Conservation (phyloP, 495 filamentous ascomycete species). For the Neurospora tetraspora region DNA sequence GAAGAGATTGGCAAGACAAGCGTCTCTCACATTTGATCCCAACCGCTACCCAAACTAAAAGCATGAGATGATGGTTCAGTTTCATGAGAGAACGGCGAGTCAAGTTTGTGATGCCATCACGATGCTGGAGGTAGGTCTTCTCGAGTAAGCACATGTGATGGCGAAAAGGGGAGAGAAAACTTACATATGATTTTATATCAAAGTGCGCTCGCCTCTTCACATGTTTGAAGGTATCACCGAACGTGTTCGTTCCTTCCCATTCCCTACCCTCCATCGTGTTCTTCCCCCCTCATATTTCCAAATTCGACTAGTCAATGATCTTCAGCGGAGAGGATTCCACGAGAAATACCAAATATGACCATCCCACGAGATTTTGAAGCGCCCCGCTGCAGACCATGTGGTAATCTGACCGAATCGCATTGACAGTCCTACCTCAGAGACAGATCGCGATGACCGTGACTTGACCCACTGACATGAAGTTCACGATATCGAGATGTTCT, state of each 20-base stretch:
- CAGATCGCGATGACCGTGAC: background rate
- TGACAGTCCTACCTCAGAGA: background rate
- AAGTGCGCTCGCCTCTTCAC: background rate
- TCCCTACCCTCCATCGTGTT: background rate
- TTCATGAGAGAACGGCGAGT: background rate
- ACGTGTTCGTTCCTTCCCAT: background rate
- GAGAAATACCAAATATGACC: background rate
- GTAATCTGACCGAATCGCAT: background rate
- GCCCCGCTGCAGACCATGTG: background rate
- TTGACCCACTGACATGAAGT: background rate
- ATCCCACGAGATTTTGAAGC: background rate
- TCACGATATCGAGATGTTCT: background rate
- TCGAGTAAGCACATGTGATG: background rate
- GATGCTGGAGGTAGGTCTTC: background rate
- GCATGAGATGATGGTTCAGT: background rate
- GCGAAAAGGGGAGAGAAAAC: background rate
- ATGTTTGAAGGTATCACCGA: background rate
- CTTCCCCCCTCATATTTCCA: background rate
- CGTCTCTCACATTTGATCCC: background rate
- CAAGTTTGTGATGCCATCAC: background rate
- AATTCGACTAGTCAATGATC: background rate
- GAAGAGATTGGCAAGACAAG: background rate
- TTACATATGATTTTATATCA: background rate
- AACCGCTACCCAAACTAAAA: background rate
- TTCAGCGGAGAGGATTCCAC: background rate